A percentile compares a stretch with the other conserved stretches of the same genome.
These are phyloP conservation scores for Dalechampia spathulata DNA, from an alignment of 441 rosid genomes.

Conservation along the genomic window DNA sequence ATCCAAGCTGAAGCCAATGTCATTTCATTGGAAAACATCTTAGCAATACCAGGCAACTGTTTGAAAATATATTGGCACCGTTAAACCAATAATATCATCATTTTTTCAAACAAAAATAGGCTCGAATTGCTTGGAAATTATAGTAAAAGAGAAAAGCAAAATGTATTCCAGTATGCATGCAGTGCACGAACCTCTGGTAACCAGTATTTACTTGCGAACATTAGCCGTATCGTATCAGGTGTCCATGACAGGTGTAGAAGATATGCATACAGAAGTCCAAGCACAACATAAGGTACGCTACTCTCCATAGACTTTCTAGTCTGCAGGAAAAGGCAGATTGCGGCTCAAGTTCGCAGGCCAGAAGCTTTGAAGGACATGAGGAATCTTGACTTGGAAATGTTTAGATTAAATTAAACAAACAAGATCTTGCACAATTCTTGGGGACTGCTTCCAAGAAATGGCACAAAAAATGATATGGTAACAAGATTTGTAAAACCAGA, in stretches of 20 bases:
- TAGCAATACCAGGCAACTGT: conserved; percentile 70
- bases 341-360: background rate
- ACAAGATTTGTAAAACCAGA: too few relatives aligned
- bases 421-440: too few relatives aligned
- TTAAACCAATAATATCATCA: background rate
- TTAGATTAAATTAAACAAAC: too few relatives aligned
- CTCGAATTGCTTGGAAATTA: too few relatives aligned
- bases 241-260: conserved; percentile 79
- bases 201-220: conserved; percentile 74
- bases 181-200: conserved; percentile 58
- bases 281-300: conserved; percentile 49
- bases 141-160: too few relatives aligned
- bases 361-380: too few relatives aligned
- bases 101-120: background rate
- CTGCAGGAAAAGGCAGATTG: conserved; percentile 30
- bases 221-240: conserved; percentile 53
- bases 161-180: background rate
- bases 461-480: too few relatives aligned
- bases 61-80: background rate
- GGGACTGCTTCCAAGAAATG: too few relatives aligned
- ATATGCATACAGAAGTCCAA: conserved; percentile 61
- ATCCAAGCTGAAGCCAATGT: conserved; percentile 94
- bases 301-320: conserved; percentile 71
- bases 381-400: too few relatives aligned
- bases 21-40: conserved; percentile 81